Evolutionary conservation across 129 eudicot genomes (phyloP).

Genomic region (Ambrosia artemisiifolia): DNA sequence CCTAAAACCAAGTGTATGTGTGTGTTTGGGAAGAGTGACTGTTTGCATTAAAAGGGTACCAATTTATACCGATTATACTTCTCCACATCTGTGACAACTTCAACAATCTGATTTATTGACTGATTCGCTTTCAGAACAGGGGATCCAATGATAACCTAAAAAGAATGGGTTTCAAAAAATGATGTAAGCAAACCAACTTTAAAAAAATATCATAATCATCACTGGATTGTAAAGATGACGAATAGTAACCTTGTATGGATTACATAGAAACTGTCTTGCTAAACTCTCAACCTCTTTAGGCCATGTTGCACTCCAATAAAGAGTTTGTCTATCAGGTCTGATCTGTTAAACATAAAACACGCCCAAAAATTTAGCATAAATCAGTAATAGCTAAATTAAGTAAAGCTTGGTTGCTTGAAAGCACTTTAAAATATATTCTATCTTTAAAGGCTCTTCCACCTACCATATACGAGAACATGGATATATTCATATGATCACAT

Average conservation of each 20-base stretch:
- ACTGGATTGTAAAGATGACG: not conserved
- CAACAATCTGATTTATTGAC: constrained; percentile 80
- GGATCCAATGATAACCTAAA: constrained; percentile 87
- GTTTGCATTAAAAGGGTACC: not conserved
- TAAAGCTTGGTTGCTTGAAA: not conserved
- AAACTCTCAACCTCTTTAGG: constrained; percentile 90
- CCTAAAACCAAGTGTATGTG: not conserved
- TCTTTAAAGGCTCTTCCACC: not conserved
- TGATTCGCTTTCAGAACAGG: constrained; percentile 85
- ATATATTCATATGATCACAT: not conserved
- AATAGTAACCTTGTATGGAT: constrained; percentile 76
- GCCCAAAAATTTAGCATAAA: constrained; percentile 8
- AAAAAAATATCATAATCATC: not conserved
- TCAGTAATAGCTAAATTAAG: not conserved
- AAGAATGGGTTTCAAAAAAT: not conserved
- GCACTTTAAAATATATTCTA: not conserved
- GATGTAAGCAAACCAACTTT: constrained; percentile 10
- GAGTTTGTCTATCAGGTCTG: constrained; percentile 97
- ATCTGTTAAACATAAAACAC: constrained; percentile 48
- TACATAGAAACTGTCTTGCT: constrained; percentile 86
- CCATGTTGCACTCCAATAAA: constrained; percentile 99
- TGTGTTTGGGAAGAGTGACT: too few relatives aligned
- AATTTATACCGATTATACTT: constrained; percentile 72
- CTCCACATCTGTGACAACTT: constrained; percentile 77
- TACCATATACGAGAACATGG: not conserved